These are phyloP conservation scores for Ustilago nuda DNA, from an alignment of 1,284 basidiomycete genomes.

Conservation along the genomic window DNA sequence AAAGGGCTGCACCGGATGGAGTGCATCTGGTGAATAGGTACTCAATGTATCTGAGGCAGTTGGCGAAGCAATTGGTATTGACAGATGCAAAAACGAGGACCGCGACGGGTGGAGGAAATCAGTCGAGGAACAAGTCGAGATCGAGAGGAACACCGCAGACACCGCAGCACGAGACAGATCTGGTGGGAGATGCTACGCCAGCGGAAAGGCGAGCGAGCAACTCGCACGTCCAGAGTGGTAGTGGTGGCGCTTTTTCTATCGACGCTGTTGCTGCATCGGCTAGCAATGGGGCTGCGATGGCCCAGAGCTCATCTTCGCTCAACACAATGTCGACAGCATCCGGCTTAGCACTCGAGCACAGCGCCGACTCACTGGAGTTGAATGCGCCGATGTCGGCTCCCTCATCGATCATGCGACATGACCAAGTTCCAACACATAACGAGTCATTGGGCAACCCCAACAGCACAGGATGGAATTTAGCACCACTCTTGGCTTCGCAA, in stretches of 20 bases:
- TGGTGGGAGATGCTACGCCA: slow-evolving; percentile 6
- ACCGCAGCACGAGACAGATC: slow-evolving; percentile 9
- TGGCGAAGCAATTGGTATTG: slow-evolving; percentile 51
- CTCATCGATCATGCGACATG: background rate
- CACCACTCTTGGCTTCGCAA: slow-evolving; percentile 16
- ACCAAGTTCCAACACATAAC: background rate
- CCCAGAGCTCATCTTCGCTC: background rate
- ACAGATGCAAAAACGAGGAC: slow-evolving; percentile 46
- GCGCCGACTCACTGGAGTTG: background rate
- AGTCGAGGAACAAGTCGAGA: slow-evolving; percentile 20
- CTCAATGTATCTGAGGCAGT: slow-evolving; percentile 49
- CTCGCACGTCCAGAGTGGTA: background rate
- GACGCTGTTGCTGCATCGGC: background rate
- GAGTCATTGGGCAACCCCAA: slow-evolving; percentile 6
- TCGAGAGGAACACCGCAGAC: slow-evolving; percentile 13
- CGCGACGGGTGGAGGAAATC: slow-evolving; percentile 5
- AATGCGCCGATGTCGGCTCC: background rate
- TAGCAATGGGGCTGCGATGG: background rate
- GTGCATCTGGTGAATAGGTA: slow-evolving; percentile 50
- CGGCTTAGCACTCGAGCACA: background rate
- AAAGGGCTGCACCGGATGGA: slow-evolving; percentile 45
- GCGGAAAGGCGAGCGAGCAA: background rate
- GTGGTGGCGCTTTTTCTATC: no score
- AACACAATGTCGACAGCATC: background rate
- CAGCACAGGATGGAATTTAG: slow-evolving; percentile 11